Percentiles rank a stretch among this genome's conserved stretches.
phyloP scores from a whole-genome alignment of 2,329 filamentous ascomycete species.

The Aspergillus sp. region DNA sequence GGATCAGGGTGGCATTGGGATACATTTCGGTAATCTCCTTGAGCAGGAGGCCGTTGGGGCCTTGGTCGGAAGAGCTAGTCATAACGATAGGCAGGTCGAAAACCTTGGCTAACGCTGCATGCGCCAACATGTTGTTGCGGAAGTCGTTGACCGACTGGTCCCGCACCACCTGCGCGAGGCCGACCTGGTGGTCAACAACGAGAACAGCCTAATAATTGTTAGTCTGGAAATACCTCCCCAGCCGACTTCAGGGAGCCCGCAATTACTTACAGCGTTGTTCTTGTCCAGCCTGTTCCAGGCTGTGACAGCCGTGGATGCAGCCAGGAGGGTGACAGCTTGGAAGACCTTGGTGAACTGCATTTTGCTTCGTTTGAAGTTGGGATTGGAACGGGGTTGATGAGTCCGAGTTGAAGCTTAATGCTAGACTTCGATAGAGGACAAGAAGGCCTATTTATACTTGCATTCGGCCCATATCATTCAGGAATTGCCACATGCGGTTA shows the following conservation, averaged over 20 bases:
- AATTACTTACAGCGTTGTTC: conserved; percentile 20
- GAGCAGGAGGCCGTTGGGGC: conserved; percentile 69
- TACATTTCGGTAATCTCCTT: conserved; percentile 68
- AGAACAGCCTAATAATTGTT: conserved; percentile 21
- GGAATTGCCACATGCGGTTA: neutral
- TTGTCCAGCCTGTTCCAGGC: conserved; percentile 28
- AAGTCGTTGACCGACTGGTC: conserved; percentile 67
- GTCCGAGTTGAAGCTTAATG: neutral
- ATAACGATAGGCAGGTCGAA: conserved; percentile 69
- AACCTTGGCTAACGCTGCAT: conserved; percentile 62
- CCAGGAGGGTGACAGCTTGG: conserved; percentile 15
- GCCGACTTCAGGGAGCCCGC: too few species aligned
- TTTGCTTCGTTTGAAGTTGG: neutral
- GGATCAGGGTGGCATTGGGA: conserved; percentile 63
- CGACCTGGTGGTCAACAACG: conserved; percentile 35
- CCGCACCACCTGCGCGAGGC: conserved; percentile 48
- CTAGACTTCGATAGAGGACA: neutral
- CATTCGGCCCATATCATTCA: neutral
- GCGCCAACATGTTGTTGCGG: conserved; percentile 65
- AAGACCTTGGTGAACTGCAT: conserved; percentile 24
- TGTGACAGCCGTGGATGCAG: conserved; percentile 15
- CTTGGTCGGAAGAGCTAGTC: conserved; percentile 66
- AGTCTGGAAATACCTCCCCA: neutral
- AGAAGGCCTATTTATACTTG: neutral
- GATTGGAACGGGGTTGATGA: neutral